phyloP scores from a whole-genome alignment of 345 rosid species.

The Acer campestre region DNA sequence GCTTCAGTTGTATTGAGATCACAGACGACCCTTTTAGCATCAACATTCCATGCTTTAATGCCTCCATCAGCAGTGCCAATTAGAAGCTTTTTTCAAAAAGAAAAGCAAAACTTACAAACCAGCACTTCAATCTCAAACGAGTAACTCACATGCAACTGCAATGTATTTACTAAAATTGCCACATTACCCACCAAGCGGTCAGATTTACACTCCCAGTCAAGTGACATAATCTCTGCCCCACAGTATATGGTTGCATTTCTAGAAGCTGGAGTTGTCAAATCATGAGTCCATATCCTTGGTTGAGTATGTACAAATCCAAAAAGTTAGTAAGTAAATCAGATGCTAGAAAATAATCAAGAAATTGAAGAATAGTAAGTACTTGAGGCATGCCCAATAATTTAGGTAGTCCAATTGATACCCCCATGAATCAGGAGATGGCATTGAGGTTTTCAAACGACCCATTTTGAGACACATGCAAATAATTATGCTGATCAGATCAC shows the following conservation, averaged over 20 bases:
- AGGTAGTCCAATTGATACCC: neutral
- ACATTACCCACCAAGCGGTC: slow-evolving; percentile 60
- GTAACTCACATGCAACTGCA: slow-evolving; percentile 11
- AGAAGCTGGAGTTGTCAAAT: slow-evolving; percentile 62
- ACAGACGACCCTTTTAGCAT: slow-evolving; percentile 79
- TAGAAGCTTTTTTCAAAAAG: slow-evolving; percentile 57
- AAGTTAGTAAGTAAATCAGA: neutral
- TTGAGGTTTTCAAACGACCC: neutral
- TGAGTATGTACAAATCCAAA: slow-evolving; percentile 7
- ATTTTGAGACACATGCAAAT: neutral
- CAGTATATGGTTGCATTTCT: slow-evolving; percentile 85
- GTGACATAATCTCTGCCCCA: slow-evolving; percentile 70
- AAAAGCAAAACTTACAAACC: slow-evolving; percentile 24
- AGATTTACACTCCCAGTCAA: slow-evolving; percentile 84
- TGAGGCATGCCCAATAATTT: slow-evolving; percentile 14
- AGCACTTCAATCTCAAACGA: slow-evolving; percentile 13
- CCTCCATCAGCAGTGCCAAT: slow-evolving; percentile 83
- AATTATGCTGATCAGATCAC: neutral
- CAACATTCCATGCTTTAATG: slow-evolving; percentile 80
- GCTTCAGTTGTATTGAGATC: slow-evolving; percentile 62
- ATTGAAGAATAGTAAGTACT: slow-evolving; percentile 7
- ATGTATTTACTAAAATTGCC: neutral
- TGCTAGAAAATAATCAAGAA: slow-evolving; percentile 18
- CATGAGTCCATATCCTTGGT: slow-evolving; percentile 73
- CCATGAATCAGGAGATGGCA: neutral